phyloP scores from a whole-genome alignment of 768 basidiomycete species.

The Tricholoma terreum region DNA sequence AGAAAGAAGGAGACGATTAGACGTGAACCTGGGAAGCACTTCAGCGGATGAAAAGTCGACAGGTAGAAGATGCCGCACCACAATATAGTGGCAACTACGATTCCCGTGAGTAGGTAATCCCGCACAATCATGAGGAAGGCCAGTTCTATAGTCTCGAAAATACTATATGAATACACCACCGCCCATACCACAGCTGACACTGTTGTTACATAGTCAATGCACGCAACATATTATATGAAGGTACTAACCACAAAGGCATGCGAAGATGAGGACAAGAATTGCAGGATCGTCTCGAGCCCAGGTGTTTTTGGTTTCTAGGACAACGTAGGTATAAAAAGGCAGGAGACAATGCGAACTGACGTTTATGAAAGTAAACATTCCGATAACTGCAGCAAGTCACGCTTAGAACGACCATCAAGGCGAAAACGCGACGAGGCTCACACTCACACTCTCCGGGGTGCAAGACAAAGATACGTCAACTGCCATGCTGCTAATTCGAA shows the following conservation, averaged over 20 bases:
- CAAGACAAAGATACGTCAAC: constrained; percentile 87
- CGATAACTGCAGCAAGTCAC: constrained; percentile 58
- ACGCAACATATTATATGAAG: not conserved
- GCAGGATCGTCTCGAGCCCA: constrained; percentile 99
- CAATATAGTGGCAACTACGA: constrained; percentile 69
- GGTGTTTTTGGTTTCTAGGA: constrained; percentile 91
- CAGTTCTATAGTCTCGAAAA: constrained; percentile 55
- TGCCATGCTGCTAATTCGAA: constrained; percentile 98
- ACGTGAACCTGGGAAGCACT: constrained; percentile 50
- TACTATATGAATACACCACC: constrained; percentile 67
- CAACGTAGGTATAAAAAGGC: not conserved
- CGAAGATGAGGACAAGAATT: constrained; percentile 82
- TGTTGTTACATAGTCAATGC: constrained; percentile 26
- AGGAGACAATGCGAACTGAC: constrained; percentile 42
- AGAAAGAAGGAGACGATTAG: constrained; percentile 68
- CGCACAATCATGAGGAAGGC: constrained; percentile 82
- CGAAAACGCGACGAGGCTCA: constrained; percentile 12
- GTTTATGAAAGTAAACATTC: constrained; percentile 97
- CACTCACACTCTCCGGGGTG: constrained; percentile 85
- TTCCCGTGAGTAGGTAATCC: constrained; percentile 80
- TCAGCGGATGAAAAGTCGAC: not conserved
- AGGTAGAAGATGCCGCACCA: constrained; percentile 47
- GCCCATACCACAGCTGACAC: constrained; percentile 87
- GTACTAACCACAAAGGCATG: constrained; percentile 67
- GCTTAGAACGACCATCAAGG: constrained; percentile 12